Evolutionary conservation across 176 grass and related monocot genomes (phyloP).

Genomic region (Aegilops sharonensis): DNA sequence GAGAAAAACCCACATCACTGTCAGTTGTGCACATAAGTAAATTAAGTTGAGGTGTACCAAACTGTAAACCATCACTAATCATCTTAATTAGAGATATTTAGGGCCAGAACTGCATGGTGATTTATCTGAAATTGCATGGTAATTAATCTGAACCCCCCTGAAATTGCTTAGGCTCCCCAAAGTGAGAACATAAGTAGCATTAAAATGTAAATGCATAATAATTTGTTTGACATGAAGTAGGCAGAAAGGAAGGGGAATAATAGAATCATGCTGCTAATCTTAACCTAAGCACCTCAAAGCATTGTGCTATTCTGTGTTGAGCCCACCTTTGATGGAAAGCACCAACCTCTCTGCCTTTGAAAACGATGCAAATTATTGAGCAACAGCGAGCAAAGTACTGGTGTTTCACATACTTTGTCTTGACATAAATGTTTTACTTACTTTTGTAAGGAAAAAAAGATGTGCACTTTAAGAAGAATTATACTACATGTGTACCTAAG

Average conservation of each 20-base stretch:
- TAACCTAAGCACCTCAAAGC: background rate
- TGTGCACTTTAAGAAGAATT: background rate
- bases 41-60: background rate
- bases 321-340: slow-evolving; percentile 15
- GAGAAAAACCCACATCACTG: background rate
- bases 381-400: background rate
- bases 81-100: background rate
- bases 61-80: background rate
- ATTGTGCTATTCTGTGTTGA: background rate
- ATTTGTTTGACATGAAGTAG: background rate
- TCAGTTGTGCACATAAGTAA: background rate
- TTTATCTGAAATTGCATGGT: no score
- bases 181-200: background rate
- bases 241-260: background rate
- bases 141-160: background rate
- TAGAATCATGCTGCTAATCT: background rate
- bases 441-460: background rate
- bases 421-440: background rate
- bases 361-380: background rate
- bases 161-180: background rate
- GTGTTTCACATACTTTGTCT: background rate
- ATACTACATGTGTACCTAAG: no score
- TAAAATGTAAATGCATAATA: background rate
- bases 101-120: background rate
- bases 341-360: background rate